These are phyloP conservation scores for Pichia insulana DNA, from an alignment of 805 yeast genomes.

Conservation along the genomic window DNA sequence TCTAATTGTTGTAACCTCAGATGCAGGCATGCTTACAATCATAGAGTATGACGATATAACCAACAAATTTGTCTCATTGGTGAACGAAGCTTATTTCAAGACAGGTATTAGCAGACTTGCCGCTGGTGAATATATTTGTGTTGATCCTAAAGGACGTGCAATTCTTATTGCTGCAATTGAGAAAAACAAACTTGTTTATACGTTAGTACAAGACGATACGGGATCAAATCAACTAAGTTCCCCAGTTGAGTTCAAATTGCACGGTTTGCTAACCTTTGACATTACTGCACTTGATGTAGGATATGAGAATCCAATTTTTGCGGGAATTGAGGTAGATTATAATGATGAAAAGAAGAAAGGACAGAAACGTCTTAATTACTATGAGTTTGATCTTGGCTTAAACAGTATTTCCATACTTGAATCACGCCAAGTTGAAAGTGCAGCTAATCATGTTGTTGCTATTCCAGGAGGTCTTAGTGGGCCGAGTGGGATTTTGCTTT, in stretches of 20 bases:
- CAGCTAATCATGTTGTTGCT: constrained; percentile 48
- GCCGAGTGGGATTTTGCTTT: constrained; percentile 60
- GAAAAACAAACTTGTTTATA: constrained; percentile 61
- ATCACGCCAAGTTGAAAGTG: constrained; percentile 30
- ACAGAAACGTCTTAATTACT: constrained; percentile 41
- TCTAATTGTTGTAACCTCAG: constrained; percentile 60
- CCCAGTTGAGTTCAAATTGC: constrained; percentile 61
- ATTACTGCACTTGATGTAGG: constrained; percentile 63
- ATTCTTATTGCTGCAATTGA: constrained; percentile 66
- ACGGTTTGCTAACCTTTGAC: constrained; percentile 42
- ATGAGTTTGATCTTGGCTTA: constrained; percentile 80
- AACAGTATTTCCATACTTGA: constrained; percentile 58
- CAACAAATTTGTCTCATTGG: constrained; percentile 30
- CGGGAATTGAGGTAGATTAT: constrained; percentile 62
- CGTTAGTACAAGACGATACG: constrained; percentile 38
- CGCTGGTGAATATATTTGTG: constrained; percentile 65
- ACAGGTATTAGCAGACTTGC: constrained; percentile 65
- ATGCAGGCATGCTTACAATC: constrained; percentile 64
- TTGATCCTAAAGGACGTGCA: constrained; percentile 69
- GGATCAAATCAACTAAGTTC: constrained; percentile 41
- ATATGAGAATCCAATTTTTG: constrained; percentile 79
- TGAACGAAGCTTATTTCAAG: constrained; percentile 63
- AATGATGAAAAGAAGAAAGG: constrained; percentile 19
- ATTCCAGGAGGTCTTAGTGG: constrained; percentile 70
- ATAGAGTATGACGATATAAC: constrained; percentile 25